Base-by-base conservation (phyloP, 306 rosid genomes). In the Rubus parviflorus region DNA sequence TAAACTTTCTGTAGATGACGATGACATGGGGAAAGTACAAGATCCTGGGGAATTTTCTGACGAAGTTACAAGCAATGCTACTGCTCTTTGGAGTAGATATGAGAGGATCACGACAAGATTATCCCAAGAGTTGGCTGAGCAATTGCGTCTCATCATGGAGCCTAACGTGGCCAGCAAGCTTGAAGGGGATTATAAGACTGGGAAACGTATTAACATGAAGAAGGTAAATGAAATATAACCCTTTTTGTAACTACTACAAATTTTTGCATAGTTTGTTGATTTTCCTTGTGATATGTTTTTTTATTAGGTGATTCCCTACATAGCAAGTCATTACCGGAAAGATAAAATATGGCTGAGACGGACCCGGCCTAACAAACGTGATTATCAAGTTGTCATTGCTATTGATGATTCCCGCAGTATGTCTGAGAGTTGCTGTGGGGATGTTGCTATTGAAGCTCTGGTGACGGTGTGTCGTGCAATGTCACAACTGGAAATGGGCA, bases 331-430 rank as follows among this genome's bases (percentile, higher is more conserved):
- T 81, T 94, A 85, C 62, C 83, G 88, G 70, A 92, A 91, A 81
- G 97, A 94, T 79, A 92, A 89, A 85, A 94, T 94, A 82, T 94
- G 98, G 98, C 84, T 94, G 46, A 87, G 97, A 80, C 80, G 96
- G 85, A 95, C 98, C 67, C 83, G 90, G 37, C 98, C 96, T 61
- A 90, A 95, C 83, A 95, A 95, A 83, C 98, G 96, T 72, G 97
- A 95, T 84, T 95, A 95, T 72, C 97, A 95, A 88, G 88, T 92
- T 47, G 93, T 95, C 42, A 90, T 95, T 81, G 98, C 97, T 1
- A 79, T 95, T 82, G 98, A 95, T 87, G 98, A 95, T 88, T 95
- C 98, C 54, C 89, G 74, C 30, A 95, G 98, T 68, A 95, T 95
- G 97, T 90, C 96, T 10, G 97, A 92, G 84, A 88, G 81, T 84